These are phyloP conservation scores for Meyerozyma elateridarum DNA, from an alignment of 1,139 yeast species.

Conservation along the genomic window DNA sequence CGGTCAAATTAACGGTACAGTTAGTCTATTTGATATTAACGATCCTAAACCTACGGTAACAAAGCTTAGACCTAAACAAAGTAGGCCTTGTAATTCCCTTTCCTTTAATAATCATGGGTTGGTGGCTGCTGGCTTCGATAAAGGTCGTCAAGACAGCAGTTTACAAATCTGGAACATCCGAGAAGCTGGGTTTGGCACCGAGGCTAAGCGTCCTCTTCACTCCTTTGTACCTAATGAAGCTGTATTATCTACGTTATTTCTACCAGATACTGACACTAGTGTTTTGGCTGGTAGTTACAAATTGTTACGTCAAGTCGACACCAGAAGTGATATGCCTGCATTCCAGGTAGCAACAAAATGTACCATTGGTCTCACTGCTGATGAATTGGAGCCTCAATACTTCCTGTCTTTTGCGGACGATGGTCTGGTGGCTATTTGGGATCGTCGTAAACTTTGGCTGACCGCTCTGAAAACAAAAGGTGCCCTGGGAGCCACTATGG, in stretches of 20 bases:
- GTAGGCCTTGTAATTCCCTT: constrained; percentile 70
- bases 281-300: constrained; percentile 77
- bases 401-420: constrained; percentile 79
- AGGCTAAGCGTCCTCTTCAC: constrained; percentile 50
- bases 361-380: constrained; percentile 63
- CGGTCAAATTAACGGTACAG: constrained; percentile 69
- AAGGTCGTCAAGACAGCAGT: constrained; percentile 73
- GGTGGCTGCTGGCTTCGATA: constrained; percentile 77
- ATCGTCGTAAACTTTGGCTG: constrained; percentile 57
- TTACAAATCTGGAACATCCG: constrained; percentile 77
- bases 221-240: constrained; percentile 73
- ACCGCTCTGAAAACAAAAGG: constrained; percentile 9
- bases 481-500: constrained; percentile 18
- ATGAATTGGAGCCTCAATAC: constrained; percentile 57
- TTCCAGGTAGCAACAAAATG: constrained; percentile 76
- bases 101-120: constrained; percentile 63
- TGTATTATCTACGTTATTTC: constrained; percentile 61
- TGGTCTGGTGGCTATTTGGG: constrained; percentile 86
- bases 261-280: constrained; percentile 52
- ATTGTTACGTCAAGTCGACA: constrained; percentile 72
- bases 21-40: constrained; percentile 59
- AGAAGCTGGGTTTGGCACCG: constrained; percentile 32
- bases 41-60: constrained; percentile 34
- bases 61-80: constrained; percentile 58
- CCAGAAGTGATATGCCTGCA: constrained; percentile 62